Conservation (phyloP, 73 alveolate species). For the Uronychia setigera region DNA sequence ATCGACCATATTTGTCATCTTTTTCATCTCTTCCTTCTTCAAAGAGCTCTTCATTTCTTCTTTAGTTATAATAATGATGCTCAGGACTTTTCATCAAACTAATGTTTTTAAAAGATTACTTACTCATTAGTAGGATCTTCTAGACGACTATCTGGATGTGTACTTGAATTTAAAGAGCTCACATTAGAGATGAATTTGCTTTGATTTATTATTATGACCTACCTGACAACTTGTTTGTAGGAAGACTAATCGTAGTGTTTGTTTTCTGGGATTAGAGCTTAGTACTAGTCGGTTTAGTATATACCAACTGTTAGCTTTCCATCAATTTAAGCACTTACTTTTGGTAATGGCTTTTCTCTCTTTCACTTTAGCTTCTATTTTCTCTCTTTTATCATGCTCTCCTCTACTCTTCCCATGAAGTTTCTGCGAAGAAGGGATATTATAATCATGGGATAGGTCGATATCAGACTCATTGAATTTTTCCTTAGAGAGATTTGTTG, state of each 20-base stretch:
- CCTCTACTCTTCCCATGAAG: too few relatives aligned
- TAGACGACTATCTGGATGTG: too few relatives aligned
- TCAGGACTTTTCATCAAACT: neutral
- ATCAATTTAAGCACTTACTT: neutral
- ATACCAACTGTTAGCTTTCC: neutral
- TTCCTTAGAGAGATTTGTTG: neutral
- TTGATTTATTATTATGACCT: neutral
- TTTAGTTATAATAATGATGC: neutral
- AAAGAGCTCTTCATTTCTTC: neutral
- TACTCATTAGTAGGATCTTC: too few relatives aligned
- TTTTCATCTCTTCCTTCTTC: neutral
- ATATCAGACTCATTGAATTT: neutral
- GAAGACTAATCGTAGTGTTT: neutral
- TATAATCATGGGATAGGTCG: neutral
- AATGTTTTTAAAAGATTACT: too few relatives aligned
- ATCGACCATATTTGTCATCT: neutral
- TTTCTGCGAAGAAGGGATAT: neutral
- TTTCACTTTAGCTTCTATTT: neutral
- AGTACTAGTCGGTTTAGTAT: neutral
- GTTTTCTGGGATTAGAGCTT: neutral
- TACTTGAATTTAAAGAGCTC: neutral
- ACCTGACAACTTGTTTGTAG: neutral
- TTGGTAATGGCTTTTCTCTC: neutral
- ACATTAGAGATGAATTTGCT: neutral
- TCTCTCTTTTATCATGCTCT: neutral